Base-by-base conservation (phyloP, 345 rosid genomes). In the Heritiera fomes region DNA sequence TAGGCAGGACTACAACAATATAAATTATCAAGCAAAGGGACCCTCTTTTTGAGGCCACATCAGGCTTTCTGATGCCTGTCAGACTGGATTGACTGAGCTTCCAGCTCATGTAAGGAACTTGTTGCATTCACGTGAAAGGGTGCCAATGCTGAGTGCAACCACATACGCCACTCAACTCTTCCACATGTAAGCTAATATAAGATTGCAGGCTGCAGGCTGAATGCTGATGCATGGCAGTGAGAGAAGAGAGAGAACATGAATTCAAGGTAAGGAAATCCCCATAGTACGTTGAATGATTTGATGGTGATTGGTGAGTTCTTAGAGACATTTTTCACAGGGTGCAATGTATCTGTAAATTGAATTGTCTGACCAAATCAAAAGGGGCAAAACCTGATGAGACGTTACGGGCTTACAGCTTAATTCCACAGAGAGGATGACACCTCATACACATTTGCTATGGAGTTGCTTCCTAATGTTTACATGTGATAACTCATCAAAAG, bases 161-260 rank as follows among this genome's bases (percentile, higher is more conserved):
- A 34, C 38, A 34, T 34, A 34, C 38, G 3, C 3, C 38, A 34
- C 38, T 34, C 38, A 34, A 3, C 38, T 34, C 38, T 34, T 34
- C 3, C 2, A 34, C 2, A 34, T 34, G 3, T 34, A 34, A 34
- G 38, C 38, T 34, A 1, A 34, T 34, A 34, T 34, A 34, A 34
- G 38, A 34, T 2, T 34, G 38, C 38, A 34, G 38, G 38, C 38
- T 34, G 38, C 38, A 34, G 38, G 38, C 38, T 34, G 38, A 34
- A 34, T 34, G 67, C 8, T 55, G 34, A 30, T 20, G 28, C 20
- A 15, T 58, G 66, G 32, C 65, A 76, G 7, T 49, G 71, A 76
- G 34, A 70, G 23, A 60, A 4, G 23, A 18, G 18, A 41, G 38
- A n/a, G 77, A 61, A 13, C 84, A 67, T 85, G 84, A 84, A 80